Evolutionary conservation across 106 monocot genomes (phyloP), one percentile per base, ranked within the genome.

Genomic region (Dendrobium officinale): DNA sequence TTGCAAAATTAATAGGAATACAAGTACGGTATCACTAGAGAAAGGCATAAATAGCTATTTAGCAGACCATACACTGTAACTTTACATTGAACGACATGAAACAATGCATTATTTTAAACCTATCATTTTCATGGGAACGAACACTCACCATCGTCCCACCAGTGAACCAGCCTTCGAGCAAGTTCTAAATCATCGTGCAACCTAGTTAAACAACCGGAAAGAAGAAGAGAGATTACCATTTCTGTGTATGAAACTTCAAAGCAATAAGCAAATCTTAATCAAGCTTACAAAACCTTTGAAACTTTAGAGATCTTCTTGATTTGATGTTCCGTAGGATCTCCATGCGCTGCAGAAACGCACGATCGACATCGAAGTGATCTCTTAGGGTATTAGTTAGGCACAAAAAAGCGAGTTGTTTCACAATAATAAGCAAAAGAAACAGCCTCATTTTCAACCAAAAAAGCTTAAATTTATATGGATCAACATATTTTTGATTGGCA

Each of bases 111-210:
- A 61, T 20, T 22, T 61, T 19, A n/a, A 61, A 61, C 20, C n/a
- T 2, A 2, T 29, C 67, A 37, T 74, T 74, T 42, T 20, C 42
- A 74, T 16, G 74, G 42, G 26, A 26, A 26, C 26, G 43, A 74
- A 15, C 13, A 9, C 29, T 73, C 87, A 94, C 97, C 97, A 88
- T 94, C 89, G 43, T 98, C 94, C 97, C 97, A 98, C 9, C 79
- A 40, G 73, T 64, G 77, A 48, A 98, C 88, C 70, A 98, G 18
- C 84, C 85, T 87, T 84, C 91, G 67, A 9, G 97, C 92, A 40
- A 98, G 87, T 58, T 85, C 92, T 42, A 80, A 82, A 72, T 94
- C 92, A 67, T 88, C 92, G n/a, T 67, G 83, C 15, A 81, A 68
- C 43, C 97, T 98, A 58, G 19, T 22, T 29, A 73, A 83, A 74